phyloP scores from a whole-genome alignment of 2,329 filamentous ascomycete genomes.

The Nemania diffusa region DNA sequence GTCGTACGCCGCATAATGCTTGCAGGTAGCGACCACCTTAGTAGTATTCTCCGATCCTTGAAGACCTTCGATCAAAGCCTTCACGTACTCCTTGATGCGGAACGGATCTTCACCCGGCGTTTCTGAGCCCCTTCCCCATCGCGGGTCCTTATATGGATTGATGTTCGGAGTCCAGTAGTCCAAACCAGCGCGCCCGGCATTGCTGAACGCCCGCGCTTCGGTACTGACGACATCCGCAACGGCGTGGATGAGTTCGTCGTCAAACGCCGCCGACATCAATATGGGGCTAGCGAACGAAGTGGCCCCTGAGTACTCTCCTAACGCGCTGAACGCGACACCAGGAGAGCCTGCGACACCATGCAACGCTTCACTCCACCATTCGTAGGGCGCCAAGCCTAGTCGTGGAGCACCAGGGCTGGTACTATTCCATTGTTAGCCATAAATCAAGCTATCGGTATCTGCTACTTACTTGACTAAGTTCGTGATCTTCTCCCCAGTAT shows the following conservation, averaged over 20 bases:
- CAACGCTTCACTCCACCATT: slow-evolving; percentile 71
- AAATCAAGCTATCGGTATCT: not conserved
- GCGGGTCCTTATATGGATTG: slow-evolving; percentile 45
- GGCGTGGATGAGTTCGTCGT: slow-evolving; percentile 46
- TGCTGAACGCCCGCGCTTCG: slow-evolving; percentile 50
- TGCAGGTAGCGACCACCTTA: slow-evolving; percentile 66
- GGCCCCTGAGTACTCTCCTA: slow-evolving; percentile 45
- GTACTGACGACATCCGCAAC: slow-evolving; percentile 46
- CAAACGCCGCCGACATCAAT: slow-evolving; percentile 48
- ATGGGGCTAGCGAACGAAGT: slow-evolving; percentile 51
- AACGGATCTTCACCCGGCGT: slow-evolving; percentile 50
- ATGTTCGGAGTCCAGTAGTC: slow-evolving; percentile 48
- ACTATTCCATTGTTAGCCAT: slow-evolving; percentile 40
- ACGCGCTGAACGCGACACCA: slow-evolving; percentile 50
- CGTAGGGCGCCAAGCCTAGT: slow-evolving; percentile 67
- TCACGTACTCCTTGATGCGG: slow-evolving; percentile 61
- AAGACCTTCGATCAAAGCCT: slow-evolving; percentile 63
- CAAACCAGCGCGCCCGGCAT: slow-evolving; percentile 45
- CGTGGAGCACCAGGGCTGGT: slow-evolving; percentile 60
- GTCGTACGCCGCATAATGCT: slow-evolving; percentile 69
- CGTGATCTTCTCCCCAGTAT: slow-evolving; percentile 49
- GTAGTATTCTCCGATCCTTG: slow-evolving; percentile 52
- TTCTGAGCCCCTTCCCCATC: slow-evolving; percentile 47
- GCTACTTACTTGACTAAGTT: slow-evolving; percentile 49
- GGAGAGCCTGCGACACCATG: slow-evolving; percentile 68